phyloP scores from a whole-genome alignment of 805 yeast genomes.

The Kodamaea lidongshanica region DNA sequence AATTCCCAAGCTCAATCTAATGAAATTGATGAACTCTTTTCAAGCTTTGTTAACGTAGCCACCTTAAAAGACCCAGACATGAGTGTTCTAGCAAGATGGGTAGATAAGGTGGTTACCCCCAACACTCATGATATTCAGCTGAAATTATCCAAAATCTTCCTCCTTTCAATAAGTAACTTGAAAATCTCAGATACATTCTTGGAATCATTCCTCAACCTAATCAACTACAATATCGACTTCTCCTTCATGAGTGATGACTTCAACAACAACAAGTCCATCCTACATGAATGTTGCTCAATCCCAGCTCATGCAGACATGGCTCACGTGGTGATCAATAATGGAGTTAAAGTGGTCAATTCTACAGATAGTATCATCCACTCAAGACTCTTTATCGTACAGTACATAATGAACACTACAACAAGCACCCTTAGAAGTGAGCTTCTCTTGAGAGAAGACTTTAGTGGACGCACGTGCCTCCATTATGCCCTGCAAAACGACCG shows the following conservation, averaged over 20 bases:
- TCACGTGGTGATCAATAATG: conserved; percentile 35
- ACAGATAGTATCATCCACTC: conserved; percentile 34
- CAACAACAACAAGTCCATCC: conserved; percentile 52
- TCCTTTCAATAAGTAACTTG: conserved; percentile 58
- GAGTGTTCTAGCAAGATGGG: conserved; percentile 32
- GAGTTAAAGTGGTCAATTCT: conserved; percentile 35
- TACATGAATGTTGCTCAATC: conserved; percentile 61
- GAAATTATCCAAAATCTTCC: conserved; percentile 62
- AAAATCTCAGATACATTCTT: conserved; percentile 59
- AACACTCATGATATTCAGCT: conserved; percentile 12
- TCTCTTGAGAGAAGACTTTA: conserved; percentile 46
- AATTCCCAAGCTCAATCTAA: conserved; percentile 20
- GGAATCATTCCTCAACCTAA: conserved; percentile 42
- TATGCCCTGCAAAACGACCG: conserved; percentile 65
- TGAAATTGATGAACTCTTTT: conserved; percentile 63
- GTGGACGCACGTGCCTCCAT: conserved; percentile 80
- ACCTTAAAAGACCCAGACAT: conserved; percentile 37
- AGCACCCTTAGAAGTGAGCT: conserved; percentile 15
- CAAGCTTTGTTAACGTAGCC: conserved; percentile 57
- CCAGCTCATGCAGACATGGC: conserved; percentile 30
- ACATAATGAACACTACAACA: conserved; percentile 22
- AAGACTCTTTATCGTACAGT: conserved; percentile 30
- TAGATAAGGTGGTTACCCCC: conserved; percentile 28
- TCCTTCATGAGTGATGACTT: conserved; percentile 57
- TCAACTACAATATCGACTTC: conserved; percentile 49